Evolutionary conservation across 1,284 basidiomycete genomes (phyloP).

Genomic region (Schizopora paradoxa): DNA sequence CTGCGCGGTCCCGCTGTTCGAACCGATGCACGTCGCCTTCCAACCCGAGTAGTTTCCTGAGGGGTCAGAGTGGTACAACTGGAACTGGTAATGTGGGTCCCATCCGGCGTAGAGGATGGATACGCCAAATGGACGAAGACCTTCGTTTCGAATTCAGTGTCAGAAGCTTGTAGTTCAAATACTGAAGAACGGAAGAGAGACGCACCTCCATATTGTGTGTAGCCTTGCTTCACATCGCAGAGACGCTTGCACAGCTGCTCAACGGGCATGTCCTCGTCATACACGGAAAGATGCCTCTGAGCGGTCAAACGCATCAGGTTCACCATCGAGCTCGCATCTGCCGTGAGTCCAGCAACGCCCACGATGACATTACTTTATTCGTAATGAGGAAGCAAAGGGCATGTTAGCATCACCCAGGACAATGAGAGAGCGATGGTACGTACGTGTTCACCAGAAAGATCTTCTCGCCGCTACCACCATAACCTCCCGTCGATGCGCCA

Average conservation of each 20-base stretch:
- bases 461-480: constrained; percentile 95
- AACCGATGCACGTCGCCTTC: constrained; percentile 98
- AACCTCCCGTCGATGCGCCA: constrained; percentile 79
- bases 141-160: constrained; percentile 39
- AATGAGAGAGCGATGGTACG: constrained; percentile 28
- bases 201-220: constrained; percentile 94
- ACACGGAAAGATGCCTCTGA: constrained; percentile 82
- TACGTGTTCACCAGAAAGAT: constrained; percentile 90
- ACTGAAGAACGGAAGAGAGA: constrained; percentile 12
- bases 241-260: constrained; percentile 91
- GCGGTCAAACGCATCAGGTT: constrained; percentile 92
- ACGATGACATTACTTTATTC: constrained; percentile 82
- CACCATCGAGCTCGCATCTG: constrained; percentile 96
- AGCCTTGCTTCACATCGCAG: constrained; percentile 98
- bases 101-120: constrained; percentile 95
- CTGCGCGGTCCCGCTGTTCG: constrained; percentile 93
- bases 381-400: constrained; percentile 2
- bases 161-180: not conserved
- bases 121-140: constrained; percentile 96
- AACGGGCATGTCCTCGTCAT: constrained; percentile 97
- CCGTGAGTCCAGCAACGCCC: constrained; percentile 93
- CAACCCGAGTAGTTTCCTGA: constrained; percentile 98
- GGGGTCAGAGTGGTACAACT: constrained; percentile 97
- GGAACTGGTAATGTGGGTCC: constrained; percentile 94
- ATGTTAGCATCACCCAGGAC: constrained; percentile 3